phyloP scores from a whole-genome alignment of 2,329 filamentous ascomycete species.

The Cladosporium oxysporum region DNA sequence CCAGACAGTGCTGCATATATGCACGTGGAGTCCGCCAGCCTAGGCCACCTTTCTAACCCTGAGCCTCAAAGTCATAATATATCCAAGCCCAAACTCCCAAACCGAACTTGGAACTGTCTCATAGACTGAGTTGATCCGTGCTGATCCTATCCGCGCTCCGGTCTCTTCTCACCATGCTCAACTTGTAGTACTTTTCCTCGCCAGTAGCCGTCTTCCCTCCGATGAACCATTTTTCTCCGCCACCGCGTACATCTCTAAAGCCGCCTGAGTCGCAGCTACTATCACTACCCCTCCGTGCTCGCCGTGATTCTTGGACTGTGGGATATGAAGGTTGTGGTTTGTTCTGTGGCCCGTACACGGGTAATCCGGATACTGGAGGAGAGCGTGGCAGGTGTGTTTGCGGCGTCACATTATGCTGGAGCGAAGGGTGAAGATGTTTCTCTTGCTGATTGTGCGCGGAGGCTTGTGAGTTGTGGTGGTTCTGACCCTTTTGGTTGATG shows the following conservation, averaged over 20 bases:
- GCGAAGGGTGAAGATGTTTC: constrained; percentile 31
- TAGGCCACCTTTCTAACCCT: not conserved
- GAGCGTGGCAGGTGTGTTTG: constrained; percentile 40
- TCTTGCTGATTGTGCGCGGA: constrained; percentile 40
- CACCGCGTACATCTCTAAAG: constrained; percentile 73
- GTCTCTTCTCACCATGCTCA: constrained; percentile 72
- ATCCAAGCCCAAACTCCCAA: not conserved
- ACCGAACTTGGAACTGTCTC: constrained; percentile 36
- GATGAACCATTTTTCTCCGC: constrained; percentile 79
- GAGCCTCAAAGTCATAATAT: not conserved
- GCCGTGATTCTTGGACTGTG: constrained; percentile 34
- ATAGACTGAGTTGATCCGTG: constrained; percentile 73
- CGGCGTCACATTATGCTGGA: constrained; percentile 41
- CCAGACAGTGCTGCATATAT: not conserved
- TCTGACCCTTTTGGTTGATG: constrained; percentile 49
- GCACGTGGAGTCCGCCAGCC: not conserved
- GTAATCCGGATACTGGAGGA: constrained; percentile 36
- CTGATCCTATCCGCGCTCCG: constrained; percentile 74
- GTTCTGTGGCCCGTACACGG: constrained; percentile 38
- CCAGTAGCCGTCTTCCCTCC: constrained; percentile 73
- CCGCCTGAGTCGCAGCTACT: constrained; percentile 74
- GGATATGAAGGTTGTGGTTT: constrained; percentile 37
- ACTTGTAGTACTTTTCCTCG: constrained; percentile 80
- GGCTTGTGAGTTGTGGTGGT: constrained; percentile 28
- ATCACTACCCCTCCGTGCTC: constrained; percentile 65